These are phyloP conservation scores for Bondarzewia mesenterica DNA, from an alignment of 1,284 basidiomycete genomes.

Conservation along the genomic window DNA sequence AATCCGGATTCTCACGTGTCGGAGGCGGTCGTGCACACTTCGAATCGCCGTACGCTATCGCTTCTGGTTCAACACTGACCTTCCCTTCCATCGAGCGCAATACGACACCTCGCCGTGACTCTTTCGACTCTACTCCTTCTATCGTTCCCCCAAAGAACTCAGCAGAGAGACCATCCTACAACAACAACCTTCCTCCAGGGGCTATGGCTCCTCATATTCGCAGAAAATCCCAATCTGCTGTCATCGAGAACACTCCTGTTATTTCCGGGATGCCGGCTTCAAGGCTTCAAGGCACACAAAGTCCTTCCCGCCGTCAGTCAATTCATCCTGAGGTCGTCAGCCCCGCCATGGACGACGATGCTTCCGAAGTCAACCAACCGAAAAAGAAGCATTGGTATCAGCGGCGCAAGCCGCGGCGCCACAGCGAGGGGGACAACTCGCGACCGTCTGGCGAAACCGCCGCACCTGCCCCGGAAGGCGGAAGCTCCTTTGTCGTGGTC, in stretches of 20 bases:
- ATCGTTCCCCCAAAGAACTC: conserved; percentile 42
- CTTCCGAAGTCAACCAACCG: conserved; percentile 17
- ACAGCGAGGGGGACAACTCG: conserved; percentile 42
- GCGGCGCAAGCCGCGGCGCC: conserved; percentile 47
- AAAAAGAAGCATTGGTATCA: conserved; percentile 64
- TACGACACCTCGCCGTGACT: conserved; percentile 15
- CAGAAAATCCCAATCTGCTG: conserved; percentile 73
- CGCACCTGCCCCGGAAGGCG: conserved; percentile 24
- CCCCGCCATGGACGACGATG: conserved; percentile 17
- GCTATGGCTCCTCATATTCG: conserved; percentile 64
- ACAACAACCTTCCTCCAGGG: conserved; percentile 44
- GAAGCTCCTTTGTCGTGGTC: conserved; percentile 60
- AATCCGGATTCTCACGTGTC: conserved; percentile 68
- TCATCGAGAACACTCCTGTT: conserved; percentile 51
- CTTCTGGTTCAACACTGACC: conserved; percentile 41
- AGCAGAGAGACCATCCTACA: conserved; percentile 19
- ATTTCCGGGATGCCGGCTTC: conserved; percentile 4
- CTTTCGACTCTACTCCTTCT: conserved; percentile 38
- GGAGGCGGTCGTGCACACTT: conserved; percentile 74
- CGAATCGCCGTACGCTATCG: conserved; percentile 71
- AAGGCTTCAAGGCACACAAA: background rate
- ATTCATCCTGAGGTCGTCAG: conserved; percentile 10
- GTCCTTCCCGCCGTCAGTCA: conserved; percentile 10
- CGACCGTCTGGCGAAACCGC: conserved; percentile 15
- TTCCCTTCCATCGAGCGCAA: conserved; percentile 57